Base-by-base conservation (phyloP, 805 yeast species). In the Hanseniaspora clermontiae region DNA sequence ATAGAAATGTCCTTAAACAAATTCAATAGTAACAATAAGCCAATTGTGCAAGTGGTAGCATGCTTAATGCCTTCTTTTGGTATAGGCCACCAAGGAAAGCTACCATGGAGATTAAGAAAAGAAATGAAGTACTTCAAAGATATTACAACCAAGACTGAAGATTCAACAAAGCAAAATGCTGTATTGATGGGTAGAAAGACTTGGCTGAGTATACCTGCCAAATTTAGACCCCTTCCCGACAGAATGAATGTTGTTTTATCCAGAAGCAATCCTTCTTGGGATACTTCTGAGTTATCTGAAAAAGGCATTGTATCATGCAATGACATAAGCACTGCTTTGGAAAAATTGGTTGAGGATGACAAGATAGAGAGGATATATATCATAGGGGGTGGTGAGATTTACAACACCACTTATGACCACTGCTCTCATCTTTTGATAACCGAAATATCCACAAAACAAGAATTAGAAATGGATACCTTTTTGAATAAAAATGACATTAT, bases 171-270 rank as follows among this genome's bases (percentile, higher is more conserved):
- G 59, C 64, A 61, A 42, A 87, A 88, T 65, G 95, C 87, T 0
- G 97, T 93, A 14, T 76, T 93, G 3, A 93, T 93, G 98, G 98
- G 98, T 14, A 77, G 97, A 58, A 85, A 82, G 65, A 91, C 97
- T 1, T 93, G 97, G 95, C 93, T 89, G 36, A 86, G 95, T 8
- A 90, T 93, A 36, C 97, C 98, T 0, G 59, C 69, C 1, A 82
- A 77, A 65, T 93, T 88, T 70, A 74, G 95, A 60, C 98, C 98
- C 0, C 74, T 93, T 47, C 82, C 83, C 2, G 79, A 74, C 50
- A 76, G 98, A 57, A 57, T 80, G 31, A 93, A 93, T 67, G 80
- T 89, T 14, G 80, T 93, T 0, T 70, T 93, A 11, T 84, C 95
- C 29, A 70, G 89, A 50, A 65, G 67, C 38, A 61, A 63, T 46